Base-by-base conservation (phyloP, 1,284 basidiomycete species). In the Golubevia pallescens region DNA sequence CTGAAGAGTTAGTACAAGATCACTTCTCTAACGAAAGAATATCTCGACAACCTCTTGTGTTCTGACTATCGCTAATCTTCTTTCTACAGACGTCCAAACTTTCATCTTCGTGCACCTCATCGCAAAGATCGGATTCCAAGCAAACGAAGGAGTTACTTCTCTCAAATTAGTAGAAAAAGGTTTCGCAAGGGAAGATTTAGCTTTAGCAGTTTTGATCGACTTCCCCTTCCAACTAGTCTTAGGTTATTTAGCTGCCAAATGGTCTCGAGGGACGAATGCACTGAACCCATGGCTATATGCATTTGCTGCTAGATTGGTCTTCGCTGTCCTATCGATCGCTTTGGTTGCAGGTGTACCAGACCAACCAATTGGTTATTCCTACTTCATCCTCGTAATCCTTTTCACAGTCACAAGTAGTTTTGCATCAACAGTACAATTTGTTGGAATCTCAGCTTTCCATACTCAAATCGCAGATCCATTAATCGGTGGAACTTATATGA, bases 401-500 rank as follows among this genome's bases (percentile, higher is more conserved):
- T 69, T 73, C 58, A 85, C 81, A 3, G 80, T 85, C 19, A 67
- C 76, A 2, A 73, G 75, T 52, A 75, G 74, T 57, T 85, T 85
- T 54, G 78, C 81, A 0, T 68, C 66, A 10, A 85, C 82, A 5
- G 81, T 85, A 14, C 82, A 85, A 60, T 85, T 85, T 54, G 82
- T 85, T 8, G 81, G 82, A 32, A 81, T 85, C 60, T 71, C 77
- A 0, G 82, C 82, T 1, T 85, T 81, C 70, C 81, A 85, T 61
- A 85, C 82, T 0, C 82, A 82, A 58, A 82, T 85, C 62, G 81
- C 82, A 7, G 82, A 85, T 61, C 82, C 82, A 14, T 52, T 84
- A 8, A 85, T 85, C 59, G 82, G 82, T 2, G 82, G 82, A 48
- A 84, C 82, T 1, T 84, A 84, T 70, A 83, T 84, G 80, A 84